Evolutionary conservation across 1,139 yeast genomes (phyloP), one percentile per base, ranked within the genome.

Genomic region (Magnusiomyces tetraspermus): DNA sequence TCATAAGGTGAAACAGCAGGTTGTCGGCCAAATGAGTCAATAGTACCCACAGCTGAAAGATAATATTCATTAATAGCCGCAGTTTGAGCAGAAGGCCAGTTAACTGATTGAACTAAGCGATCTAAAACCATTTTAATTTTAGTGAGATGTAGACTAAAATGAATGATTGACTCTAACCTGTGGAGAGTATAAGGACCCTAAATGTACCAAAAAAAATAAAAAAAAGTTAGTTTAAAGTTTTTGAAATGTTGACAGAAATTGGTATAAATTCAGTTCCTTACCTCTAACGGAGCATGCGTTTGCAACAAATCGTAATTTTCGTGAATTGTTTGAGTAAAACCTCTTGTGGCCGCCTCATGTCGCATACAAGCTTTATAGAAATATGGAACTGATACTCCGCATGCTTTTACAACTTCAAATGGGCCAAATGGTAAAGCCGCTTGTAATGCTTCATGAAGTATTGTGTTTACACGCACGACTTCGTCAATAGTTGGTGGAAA

Each of bases 401-500:
- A 77, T 0, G 92, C 96, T 58, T 79, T 82, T 54, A 90, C 67
- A 4, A 87, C 74, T 65, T 90, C 96, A 57, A 78, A 80, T 43
- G 80, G 71, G 2, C 96, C 96, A 63, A 68, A 79, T 0, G 82
- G 79, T 2, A 74, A 63, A 0, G 97, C 94, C 22, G 77, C 71
- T 52, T 78, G 78, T 54, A 90, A 70, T 22, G 94, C 79, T 60
- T 85, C 95, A 58, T 85, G 77, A 55, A 88, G 79, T 3, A 90
- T 81, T 64, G 95, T 86, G 64, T 89, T 89, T 43, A 90, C 82
- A 61, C 97, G 75, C 17, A 95, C 85, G 23, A 90, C 82, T 69
- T 90, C 97, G 67, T 90, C 97, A 33, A 90, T 85, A 0, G 97
- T 90, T 0, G 97, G 97, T 1, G 97, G 97, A 64, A 90, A 88